phyloP scores from a whole-genome alignment of 169 alveolate genomes.

The Cryptosporidium meleagridis region DNA sequence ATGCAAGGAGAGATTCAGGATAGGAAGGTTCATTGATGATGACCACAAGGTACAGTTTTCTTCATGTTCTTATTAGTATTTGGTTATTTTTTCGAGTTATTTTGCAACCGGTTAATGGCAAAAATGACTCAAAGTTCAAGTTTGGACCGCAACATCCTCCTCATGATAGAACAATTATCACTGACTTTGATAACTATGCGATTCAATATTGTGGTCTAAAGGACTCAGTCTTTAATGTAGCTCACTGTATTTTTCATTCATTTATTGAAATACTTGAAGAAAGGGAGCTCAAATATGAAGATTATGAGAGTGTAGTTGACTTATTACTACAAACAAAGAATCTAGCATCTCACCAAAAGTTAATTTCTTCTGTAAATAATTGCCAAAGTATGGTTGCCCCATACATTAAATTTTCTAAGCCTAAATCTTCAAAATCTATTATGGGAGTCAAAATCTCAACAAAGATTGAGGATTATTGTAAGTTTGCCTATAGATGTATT shows the following conservation, averaged over 20 bases:
- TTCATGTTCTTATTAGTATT: neutral
- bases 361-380: neutral
- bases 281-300: constrained; percentile 2
- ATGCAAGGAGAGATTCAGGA: constrained; percentile 4
- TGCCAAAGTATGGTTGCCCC: constrained; percentile 27
- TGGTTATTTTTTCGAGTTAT: neutral
- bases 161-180: constrained; percentile 50
- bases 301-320: constrained; percentile 12
- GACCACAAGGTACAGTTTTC: neutral
- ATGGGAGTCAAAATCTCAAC: constrained; percentile 36
- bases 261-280: neutral
- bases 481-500: constrained; percentile 38
- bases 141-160: constrained; percentile 59
- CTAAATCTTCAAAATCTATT: constrained; percentile 7
- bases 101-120: constrained; percentile 3
- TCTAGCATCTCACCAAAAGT: neutral
- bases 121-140: constrained; percentile 10
- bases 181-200: constrained; percentile 60
- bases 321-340: constrained; percentile 11
- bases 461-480: constrained; percentile 35
- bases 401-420: neutral
- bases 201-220: constrained; percentile 63
- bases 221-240: constrained; percentile 4
- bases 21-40: neutral
- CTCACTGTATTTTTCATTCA: constrained; percentile 73